Conservation (phyloP, 208 protist genomes). For the Phytomonas sp. region DNA sequence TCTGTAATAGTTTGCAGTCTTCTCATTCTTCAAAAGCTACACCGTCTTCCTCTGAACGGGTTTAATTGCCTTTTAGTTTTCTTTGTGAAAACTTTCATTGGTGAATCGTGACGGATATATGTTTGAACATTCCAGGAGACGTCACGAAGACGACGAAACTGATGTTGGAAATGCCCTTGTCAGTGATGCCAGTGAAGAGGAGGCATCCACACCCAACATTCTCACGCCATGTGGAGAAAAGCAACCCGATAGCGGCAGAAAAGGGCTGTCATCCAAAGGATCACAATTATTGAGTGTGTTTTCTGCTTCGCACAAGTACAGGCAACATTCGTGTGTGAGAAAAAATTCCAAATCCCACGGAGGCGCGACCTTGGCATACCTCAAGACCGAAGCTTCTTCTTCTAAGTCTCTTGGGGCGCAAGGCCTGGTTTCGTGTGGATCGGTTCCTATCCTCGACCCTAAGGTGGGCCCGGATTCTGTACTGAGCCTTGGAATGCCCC, state of each 20-base stretch:
- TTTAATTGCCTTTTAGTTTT: not conserved
- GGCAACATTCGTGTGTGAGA: not conserved
- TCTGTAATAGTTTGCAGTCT: not conserved
- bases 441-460: not conserved
- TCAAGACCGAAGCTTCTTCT: not conserved
- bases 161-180: not conserved
- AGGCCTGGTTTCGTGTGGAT: not conserved
- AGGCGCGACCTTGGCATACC: not conserved
- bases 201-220: not conserved
- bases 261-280: not conserved
- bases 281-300: not conserved
- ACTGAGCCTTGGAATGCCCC: not conserved
- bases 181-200: not conserved
- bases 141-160: not conserved
- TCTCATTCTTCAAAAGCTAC: not conserved
- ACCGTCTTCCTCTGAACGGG: not conserved
- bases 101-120: not conserved
- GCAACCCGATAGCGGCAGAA: not conserved
- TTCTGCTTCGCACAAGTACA: not conserved
- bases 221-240: not conserved
- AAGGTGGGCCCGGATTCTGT: not conserved
- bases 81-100: not conserved
- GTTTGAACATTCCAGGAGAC: not conserved
- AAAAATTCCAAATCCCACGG: not conserved
- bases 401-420: not conserved